phyloP scores from a whole-genome alignment of 331 rosid genomes.

The Malus hybrid region DNA sequence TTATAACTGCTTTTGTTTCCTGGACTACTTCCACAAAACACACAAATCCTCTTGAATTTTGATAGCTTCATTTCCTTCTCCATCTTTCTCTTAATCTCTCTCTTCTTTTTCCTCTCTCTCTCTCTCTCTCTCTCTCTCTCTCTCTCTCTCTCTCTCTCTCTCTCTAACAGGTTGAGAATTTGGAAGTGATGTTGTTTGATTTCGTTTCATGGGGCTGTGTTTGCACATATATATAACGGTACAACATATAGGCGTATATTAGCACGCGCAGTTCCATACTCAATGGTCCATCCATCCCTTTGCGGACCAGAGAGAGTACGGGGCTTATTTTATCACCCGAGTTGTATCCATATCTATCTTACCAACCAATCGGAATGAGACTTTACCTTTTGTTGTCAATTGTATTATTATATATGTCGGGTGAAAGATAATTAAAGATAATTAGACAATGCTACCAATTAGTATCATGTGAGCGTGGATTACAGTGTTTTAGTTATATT shows the following conservation, averaged over 20 bases:
- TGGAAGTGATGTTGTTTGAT: not conserved
- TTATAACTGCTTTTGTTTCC: conserved; percentile 75
- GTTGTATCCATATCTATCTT: not conserved
- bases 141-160: no score
- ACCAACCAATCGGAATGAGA: conserved; percentile 3
- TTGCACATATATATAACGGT: conserved; percentile 13
- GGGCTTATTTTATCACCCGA: conserved; percentile 7
- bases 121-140: not conserved
- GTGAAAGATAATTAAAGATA: not conserved
- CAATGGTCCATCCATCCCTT: not conserved
- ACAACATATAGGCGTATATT: not conserved
- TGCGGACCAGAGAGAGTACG: not conserved
- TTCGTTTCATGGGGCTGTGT: conserved; percentile 3
- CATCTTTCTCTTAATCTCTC: conserved; percentile 31
- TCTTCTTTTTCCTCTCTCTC: not conserved
- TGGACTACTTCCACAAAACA: conserved; percentile 90
- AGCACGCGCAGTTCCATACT: conserved; percentile 17
- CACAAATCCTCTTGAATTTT: conserved; percentile 87
- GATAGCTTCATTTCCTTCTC: conserved; percentile 42
- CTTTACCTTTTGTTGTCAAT: not conserved
- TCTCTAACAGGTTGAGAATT: conserved; percentile 14
- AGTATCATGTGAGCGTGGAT: not conserved
- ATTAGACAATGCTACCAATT: no score
- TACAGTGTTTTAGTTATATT: no score
- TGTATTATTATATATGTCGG: no score